Base-by-base conservation (phyloP, 371 early-diverging fungal genomes). In the Coemansia sp. region DNA sequence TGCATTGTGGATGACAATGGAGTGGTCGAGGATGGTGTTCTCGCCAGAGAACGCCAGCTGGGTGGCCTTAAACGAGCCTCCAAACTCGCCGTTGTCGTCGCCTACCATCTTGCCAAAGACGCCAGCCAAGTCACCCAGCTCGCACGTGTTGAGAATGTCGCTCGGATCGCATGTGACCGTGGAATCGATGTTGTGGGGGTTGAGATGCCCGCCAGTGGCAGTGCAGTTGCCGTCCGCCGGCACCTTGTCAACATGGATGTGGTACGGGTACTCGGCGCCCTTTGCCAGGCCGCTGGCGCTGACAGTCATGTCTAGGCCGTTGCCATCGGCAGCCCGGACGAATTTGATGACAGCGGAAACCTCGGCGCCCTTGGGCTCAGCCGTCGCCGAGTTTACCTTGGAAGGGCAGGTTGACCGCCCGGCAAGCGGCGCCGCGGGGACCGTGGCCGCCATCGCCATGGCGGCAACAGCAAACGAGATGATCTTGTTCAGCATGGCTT, bases 101-200 rank as follows among this genome's bases (percentile, higher is more conserved):
- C 56, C 62, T 5, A 42, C 39, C 48, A 78, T 42, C 48, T 57
- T 74, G 39, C 82, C 82, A 60, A 75, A 63, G 59, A 77, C 72
- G 55, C 85, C 85, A 41, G 81, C 59, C 56, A 84, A 66, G 62
- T 83, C 83, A 55, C 83, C 85, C n/a, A 75, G 61, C 69, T 83
- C 81, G 69, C 85, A 84, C 9, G 80, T 65, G 42, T 63, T 57
- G 26, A 30, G 20, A 53, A 77, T 35, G 62, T 80, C 62, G 26
- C 31, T 26, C 26, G 26, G 26, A 26, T 26, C 26, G 26, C 26
- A 26, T 26, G 26, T 26, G 26, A 26, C 26, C 26, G 26, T 26
- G 26, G 26, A 26, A 26, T 26, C 26, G 26, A 26, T 26, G 26
- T 26, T 26, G 20, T 55, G 42, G 45, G 83, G 81, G 74, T 84